Conservation (phyloP, 305 asterid genomes). For the Solanum hybrid region DNA sequence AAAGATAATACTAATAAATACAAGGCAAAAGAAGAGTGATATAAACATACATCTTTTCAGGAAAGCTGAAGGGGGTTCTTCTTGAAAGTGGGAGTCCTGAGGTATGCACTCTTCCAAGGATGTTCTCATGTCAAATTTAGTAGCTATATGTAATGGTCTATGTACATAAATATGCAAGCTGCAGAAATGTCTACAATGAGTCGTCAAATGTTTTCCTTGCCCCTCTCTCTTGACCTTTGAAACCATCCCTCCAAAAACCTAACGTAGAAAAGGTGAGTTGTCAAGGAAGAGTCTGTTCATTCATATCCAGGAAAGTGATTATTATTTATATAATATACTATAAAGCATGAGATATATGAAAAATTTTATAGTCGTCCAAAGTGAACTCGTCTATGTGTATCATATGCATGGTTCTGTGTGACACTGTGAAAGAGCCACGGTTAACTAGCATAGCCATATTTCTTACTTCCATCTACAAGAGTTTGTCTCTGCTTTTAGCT, state of each 20-base stretch:
- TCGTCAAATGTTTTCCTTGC: not conserved
- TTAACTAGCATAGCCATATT: not conserved
- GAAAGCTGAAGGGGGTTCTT: slow-evolving; percentile 73
- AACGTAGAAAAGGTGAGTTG: not conserved
- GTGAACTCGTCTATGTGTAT: not conserved
- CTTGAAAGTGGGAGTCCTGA: slow-evolving; percentile 89
- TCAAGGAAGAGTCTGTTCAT: not conserved
- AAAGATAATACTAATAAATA: not conserved
- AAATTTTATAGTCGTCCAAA: not conserved
- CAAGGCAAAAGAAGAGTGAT: not conserved
- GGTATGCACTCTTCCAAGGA: slow-evolving; percentile 29
- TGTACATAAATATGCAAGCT: not conserved
- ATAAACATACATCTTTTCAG: slow-evolving; percentile 30
- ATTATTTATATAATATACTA: not conserved
- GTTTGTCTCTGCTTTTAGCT: not conserved
- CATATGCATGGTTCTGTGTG: not conserved
- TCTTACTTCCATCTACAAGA: not conserved
- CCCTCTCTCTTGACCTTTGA: not conserved
- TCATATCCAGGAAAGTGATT: not conserved
- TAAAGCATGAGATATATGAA: not conserved
- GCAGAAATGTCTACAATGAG: not conserved
- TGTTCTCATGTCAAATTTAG: not conserved
- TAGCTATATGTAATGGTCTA: not conserved
- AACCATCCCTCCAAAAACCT: not conserved
- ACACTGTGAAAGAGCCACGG: not conserved